Evolutionary conservation across 805 yeast genomes (phyloP).

Genomic region (Komagataella phaffii): DNA sequence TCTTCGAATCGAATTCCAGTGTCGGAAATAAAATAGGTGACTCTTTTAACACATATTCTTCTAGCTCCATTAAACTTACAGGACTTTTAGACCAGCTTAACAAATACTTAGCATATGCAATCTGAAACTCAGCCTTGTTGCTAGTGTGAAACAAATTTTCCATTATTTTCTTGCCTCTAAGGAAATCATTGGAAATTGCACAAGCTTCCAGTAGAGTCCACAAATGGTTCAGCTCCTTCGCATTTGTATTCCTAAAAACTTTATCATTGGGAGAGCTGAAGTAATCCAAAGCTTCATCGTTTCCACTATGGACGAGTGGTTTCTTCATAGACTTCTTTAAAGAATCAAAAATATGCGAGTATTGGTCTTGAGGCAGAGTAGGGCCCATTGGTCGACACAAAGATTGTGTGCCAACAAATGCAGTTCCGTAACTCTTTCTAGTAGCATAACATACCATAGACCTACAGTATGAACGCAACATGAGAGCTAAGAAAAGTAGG

Average conservation of each 20-base stretch:
- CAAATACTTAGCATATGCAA: conserved; percentile 8
- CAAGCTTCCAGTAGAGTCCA: conserved; percentile 77
- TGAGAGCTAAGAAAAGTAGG: background rate
- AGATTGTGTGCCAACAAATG: background rate
- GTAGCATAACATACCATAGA: background rate
- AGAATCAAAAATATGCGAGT: background rate
- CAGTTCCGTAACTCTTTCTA: background rate
- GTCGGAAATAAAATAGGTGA: background rate
- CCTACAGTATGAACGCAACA: background rate
- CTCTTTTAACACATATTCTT: background rate
- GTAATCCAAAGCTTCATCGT: background rate
- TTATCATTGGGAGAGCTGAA: background rate
- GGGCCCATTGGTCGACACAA: background rate
- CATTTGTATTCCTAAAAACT: background rate
- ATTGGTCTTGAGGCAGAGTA: background rate
- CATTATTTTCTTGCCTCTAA: conserved; percentile 58
- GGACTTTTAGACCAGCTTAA: conserved; percentile 49
- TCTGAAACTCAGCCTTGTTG: conserved; percentile 13
- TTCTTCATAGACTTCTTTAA: background rate
- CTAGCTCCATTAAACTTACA: conserved; percentile 40
- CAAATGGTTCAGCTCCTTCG: conserved; percentile 7
- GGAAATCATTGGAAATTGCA: conserved; percentile 47
- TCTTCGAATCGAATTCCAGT: background rate
- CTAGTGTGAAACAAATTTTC: conserved; percentile 42
- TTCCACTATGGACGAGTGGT: background rate